Evolutionary conservation across 176 grass and related monocot species (phyloP).

Genomic region (Tuctoria greenei): DNA sequence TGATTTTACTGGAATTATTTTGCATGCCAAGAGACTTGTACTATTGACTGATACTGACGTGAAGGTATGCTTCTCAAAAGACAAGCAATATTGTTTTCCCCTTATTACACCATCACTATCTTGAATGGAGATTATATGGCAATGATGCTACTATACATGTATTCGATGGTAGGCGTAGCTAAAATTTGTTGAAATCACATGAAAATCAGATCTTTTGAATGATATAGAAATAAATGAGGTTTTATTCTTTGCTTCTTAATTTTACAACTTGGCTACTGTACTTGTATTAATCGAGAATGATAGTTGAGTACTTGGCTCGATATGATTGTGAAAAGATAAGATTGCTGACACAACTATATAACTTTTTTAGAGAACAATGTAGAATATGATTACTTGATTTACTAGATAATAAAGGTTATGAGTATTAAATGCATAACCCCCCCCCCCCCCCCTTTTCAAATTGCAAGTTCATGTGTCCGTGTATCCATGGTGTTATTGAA

Average conservation of each 20-base stretch:
- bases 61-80: not conserved
- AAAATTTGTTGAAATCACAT: not conserved
- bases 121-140: not conserved
- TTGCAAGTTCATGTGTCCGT: not conserved
- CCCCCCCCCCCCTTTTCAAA: not conserved
- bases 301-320: no score
- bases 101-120: no score
- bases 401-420: not conserved
- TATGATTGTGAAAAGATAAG: not conserved
- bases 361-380: no score
- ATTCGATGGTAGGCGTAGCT: no score
- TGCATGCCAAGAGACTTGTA: conserved; percentile 6
- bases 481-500: not conserved
- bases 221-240: not conserved
- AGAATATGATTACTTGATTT: no score
- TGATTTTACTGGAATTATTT: conserved; percentile 11
- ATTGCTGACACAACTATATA: no score
- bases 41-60: not conserved
- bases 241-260: not conserved
- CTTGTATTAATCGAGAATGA: not conserved
- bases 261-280: not conserved
- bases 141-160: not conserved
- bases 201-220: not conserved
- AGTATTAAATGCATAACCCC: not conserved
- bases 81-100: no score